Evolutionary conservation across 2,329 filamentous ascomycete genomes (phyloP), one percentile per base, ranked within the genome.

Genomic region (Colletotrichum higginsianum): DNA sequence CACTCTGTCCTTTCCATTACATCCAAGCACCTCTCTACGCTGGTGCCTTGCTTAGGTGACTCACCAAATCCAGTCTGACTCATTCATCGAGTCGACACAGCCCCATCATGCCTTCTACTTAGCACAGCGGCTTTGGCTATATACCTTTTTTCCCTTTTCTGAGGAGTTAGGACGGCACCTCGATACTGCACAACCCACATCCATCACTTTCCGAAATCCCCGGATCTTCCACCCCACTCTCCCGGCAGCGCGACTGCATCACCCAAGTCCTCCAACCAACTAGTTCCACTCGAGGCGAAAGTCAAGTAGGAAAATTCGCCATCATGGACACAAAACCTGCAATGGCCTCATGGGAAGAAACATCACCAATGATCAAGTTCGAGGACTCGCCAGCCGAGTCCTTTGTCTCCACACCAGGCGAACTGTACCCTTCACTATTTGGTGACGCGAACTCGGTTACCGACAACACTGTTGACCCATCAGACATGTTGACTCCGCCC

Each of bases 361-460:
- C 76, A 16, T 82, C 85, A 68, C 83, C 86, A 47, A 77, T 82
- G 71, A 78, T 86, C 79, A 89, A 89, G 80, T 84, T 88, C 75
- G 86, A 89, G 79, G 77, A 82, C 70, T 89, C 87, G 50, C 87
- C 87, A 2, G 80, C 85, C 78, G 88, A 89, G 79, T 89, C 87
- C 6, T 82, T 88, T 55, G 78, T 89, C 47, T 89, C 88, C 3
- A 80, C 83, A 1, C 85, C 87, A 2, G 82, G 84, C 73, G 85
- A 88, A 71, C 79, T 81, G 73, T 86, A 85, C 77, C 79, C 86
- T 15, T 85, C 87, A 3, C 82, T 89, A 40, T 88, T 89, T 77
- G 76, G 56, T 2, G 70, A 71, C 13, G 66, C 60, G 3, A 78
- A 80, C 23, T 76, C 82, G 13, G 74, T 79, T 15, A 56, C 76